Percentiles rank a stretch among this genome's conserved stretches.
phyloP scores from a whole-genome alignment of 73 alveolate species.

The Paramecium sexaurelia region DNA sequence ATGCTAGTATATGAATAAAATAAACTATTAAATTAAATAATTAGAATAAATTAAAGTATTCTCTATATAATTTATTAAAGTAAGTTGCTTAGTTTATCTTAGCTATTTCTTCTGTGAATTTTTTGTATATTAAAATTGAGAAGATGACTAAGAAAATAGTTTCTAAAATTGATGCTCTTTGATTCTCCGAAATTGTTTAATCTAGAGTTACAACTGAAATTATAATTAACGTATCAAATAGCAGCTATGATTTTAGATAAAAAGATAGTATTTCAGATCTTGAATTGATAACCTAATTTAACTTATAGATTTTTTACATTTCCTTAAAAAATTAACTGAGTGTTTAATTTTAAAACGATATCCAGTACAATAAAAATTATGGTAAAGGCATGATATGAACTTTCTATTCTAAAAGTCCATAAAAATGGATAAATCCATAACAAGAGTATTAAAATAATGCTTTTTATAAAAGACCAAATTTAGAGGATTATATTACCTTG shows the following conservation, averaged over 20 bases:
- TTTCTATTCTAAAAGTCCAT: not conserved
- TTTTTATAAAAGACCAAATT: not conserved
- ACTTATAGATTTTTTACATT: not conserved
- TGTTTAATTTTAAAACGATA: not conserved
- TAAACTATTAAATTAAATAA: not conserved
- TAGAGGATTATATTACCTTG: not conserved
- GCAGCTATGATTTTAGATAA: not conserved
- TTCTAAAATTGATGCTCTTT: not conserved
- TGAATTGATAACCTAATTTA: not conserved
- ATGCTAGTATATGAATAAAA: slow-evolving; percentile 13
- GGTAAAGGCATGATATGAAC: not conserved
- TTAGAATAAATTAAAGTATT: not conserved
- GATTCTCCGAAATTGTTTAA: not conserved
- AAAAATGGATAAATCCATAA: not conserved
- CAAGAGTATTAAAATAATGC: not conserved
- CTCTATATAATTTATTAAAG: not conserved
- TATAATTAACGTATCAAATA: not conserved
- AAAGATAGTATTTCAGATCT: not conserved
- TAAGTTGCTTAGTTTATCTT: not conserved
- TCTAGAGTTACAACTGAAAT: not conserved
- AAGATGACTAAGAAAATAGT: not conserved
- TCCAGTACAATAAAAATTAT: not conserved
- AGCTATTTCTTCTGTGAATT: not conserved
- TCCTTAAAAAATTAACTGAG: not conserved
- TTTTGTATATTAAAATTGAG: not conserved